Evolutionary conservation across 2,329 filamentous ascomycete genomes (phyloP), one percentile per base, ranked within the genome.

Genomic region (Arthrobotrys entomopaga): DNA sequence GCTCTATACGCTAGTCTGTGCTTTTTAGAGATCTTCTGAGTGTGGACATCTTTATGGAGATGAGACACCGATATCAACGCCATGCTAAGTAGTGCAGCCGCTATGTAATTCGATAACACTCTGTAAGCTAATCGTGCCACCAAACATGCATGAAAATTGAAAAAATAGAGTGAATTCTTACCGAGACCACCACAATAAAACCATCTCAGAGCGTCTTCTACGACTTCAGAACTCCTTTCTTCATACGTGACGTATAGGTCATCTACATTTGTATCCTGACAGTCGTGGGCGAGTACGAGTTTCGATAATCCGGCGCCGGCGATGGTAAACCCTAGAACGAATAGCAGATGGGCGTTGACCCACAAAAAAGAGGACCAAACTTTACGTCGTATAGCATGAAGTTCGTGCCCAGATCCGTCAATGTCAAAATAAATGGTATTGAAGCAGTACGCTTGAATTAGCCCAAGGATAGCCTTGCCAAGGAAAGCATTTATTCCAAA

Each of bases 341-440:
- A 89, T 0, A 87, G 84, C 22, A 89, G 81, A 79, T 90, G 88
- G 7, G 84, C 82, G 20, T 84, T 81, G 19, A 83, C 81, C 88
- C 88, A 90, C 4, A 85, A 48, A 22, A 85, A 79, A 3, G 86
- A 85, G 2, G 83, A 81, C 19, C 79, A 58, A 1, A 82, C 81
- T 42, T 84, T 83, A 1, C 87, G 82, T 8, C 88, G 83, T 66
- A 90, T 90, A 7, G 88, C 88, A 80, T 90, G 88, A 0, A 84
- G 80, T 54, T 85, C 83, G 16, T 89, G 81, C 78, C 87, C 86
- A 65, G 83, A 82, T 15, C 82, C 83, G 79, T 89, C 87, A 40
- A 89, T 83, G 78, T 90, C 87, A 78, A 89, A 88, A 79, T 89
- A 89, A 8, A 89, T 82, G 86, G 86, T 88, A 77, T 88, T 88